Evolutionary conservation across 2,329 filamentous ascomycete genomes (phyloP), one percentile per base, ranked within the genome.

Genomic region (Beauveria sp.): DNA sequence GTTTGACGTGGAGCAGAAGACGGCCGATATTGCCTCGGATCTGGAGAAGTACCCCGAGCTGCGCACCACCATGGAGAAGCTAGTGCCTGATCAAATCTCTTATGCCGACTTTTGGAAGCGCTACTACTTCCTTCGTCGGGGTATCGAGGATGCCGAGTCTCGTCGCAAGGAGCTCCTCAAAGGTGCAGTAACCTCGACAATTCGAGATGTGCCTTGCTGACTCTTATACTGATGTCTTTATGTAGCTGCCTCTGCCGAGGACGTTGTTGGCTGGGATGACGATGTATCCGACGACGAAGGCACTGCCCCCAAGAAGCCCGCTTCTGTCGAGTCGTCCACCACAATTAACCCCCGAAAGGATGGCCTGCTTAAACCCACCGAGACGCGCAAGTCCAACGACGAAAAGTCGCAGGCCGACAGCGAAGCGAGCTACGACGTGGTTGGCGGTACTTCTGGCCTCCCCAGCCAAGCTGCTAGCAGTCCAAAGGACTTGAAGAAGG

Each of bases 341-440:
- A 88, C 85, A 5, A 83, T 87, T 65, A 83, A 87, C 55, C 81
- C 82, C 42, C 78, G 76, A 57, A 72, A 72, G 56, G 70, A 77
- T 64, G 70, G 70, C 50, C 71, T 71, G n/a, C 77, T 85, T 53
- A 91, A 91, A 74, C 81, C 87, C 26, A 61, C 77, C 34, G 85
- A 89, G 67, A 78, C 86, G 20, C 87, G 90, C 53, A 85, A 83
- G 69, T 96, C 92, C 28, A 89, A 96, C 69, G 92, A 96, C 70
- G 89, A 92, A 73, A 92, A 93, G 73, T 96, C 90, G 28, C 90
- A 95, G 67, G 87, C 92, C 8, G 95, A 95, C 69, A 97, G 93
- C 72, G 95, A 99, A 69, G 91, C 91, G 20, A 96, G 92, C 77
- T 99, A 99, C 73, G 95, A 99, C 73, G 83, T 99, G 40, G 91